Base-by-base conservation (phyloP, 768 basidiomycete genomes). In the Lactifluus echinatus region DNA sequence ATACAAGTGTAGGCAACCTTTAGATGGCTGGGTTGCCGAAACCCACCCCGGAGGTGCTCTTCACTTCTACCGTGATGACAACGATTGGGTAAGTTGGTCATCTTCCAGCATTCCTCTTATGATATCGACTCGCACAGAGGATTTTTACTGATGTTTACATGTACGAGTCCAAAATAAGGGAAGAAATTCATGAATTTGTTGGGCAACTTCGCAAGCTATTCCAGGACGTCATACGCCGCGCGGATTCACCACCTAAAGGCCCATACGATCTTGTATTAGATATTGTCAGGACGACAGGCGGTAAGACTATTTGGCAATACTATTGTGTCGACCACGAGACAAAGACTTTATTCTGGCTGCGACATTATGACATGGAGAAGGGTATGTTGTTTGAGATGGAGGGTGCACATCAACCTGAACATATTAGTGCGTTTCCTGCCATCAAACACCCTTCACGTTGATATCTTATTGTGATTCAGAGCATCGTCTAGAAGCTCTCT, bases 111-210 rank as follows among this genome's bases (percentile, higher is more conserved):
- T 14, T 2, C 8, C 33, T 28, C 6, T 14, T 36, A 33, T 37
- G n/a, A 59, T 24, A 19, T 49, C 21, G 24, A 24, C 19, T 6
- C 10, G 6, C 17, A 29, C 14, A 59, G 57, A 54, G 21, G 23
- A 50, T 39, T 34, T 59, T 49, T 2, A 59, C 57, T 4, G 57
- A 55, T 36, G 57, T 59, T 12, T 54, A 59, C 34, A 54, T 59
- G 57, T 55, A 59, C 14, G 33, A 59, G 26, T 21, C 8, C 14
- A 1, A 31, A 8, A 33, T 59, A 31, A 55, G 47, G 40, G 14
- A 6, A 2, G 47, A 59, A 39, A 43, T 59, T 3, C 2, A 44
- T 17, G 7, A 11, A 23, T 50, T 29, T 23, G 42, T 28, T 3
- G 17, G 7, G 12, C 11, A 19, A 7, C 28, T 54, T 15, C 5